phyloP scores from a whole-genome alignment of 371 early-diverging fungal species.

The Smittium mucronatum region DNA sequence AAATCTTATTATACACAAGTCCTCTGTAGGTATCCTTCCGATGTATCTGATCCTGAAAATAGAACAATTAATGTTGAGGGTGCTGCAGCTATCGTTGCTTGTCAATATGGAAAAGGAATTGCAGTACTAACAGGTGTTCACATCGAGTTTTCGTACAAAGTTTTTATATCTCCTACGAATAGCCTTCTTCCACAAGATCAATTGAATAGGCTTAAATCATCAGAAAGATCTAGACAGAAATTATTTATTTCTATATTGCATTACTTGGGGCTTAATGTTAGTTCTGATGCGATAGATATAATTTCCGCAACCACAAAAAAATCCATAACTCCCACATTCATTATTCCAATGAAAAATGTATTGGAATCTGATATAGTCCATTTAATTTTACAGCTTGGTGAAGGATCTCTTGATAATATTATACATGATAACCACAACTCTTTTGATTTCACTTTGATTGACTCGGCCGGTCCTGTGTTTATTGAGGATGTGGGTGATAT shows the following conservation, averaged over 20 bases:
- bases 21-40: conserved; percentile 44
- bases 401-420: background rate
- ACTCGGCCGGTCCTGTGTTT: background rate
- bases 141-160: conserved; percentile 46
- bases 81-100: conserved; percentile 31
- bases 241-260: background rate
- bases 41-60: conserved; percentile 24
- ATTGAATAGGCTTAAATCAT: background rate
- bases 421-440: background rate
- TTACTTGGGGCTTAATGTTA: background rate
- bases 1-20: conserved; percentile 28
- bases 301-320: background rate
- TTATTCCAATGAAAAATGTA: conserved; percentile 8
- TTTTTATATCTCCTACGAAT: conserved; percentile 27
- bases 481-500: background rate
- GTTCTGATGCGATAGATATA: background rate
- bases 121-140: conserved; percentile 59
- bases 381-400: background rate
- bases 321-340: conserved; percentile 1
- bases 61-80: conserved; percentile 7
- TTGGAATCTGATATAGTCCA: background rate
- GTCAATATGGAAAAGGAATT: conserved; percentile 44
- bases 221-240: background rate
- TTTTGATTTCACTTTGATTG: background rate
- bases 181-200: conserved; percentile 15